These are phyloP conservation scores for Lipomyces lipofer DNA, from an alignment of 805 yeast species.

Conservation along the genomic window DNA sequence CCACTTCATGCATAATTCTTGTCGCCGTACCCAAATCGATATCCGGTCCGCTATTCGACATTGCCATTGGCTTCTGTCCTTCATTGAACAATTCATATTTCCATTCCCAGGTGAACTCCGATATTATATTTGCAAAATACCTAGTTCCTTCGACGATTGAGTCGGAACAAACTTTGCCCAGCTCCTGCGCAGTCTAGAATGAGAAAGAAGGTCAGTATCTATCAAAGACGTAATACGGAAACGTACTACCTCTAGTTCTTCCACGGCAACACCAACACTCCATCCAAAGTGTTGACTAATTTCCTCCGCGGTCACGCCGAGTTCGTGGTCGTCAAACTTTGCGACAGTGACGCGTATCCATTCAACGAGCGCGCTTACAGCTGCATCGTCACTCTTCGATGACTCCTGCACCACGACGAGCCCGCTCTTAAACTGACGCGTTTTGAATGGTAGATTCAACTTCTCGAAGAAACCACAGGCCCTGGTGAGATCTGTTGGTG, in stretches of 20 bases:
- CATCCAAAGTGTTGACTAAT: constrained; percentile 41
- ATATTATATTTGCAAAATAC: constrained; percentile 2
- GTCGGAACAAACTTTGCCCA: constrained; percentile 7
- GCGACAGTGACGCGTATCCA: constrained; percentile 31
- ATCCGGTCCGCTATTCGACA: no score
- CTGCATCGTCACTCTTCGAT: constrained; percentile 40
- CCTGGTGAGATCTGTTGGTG: constrained; percentile 64
- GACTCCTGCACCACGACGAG: constrained; percentile 45
- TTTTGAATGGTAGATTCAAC: constrained; percentile 57
- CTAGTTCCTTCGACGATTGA: constrained; percentile 6
- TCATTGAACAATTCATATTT: constrained; percentile 3
- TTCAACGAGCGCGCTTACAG: constrained; percentile 41
- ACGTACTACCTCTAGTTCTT: constrained; percentile 50
- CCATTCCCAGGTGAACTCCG: constrained; percentile 7
- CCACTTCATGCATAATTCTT: no score
- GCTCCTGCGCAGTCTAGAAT: constrained; percentile 6
- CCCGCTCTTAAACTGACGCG: constrained; percentile 45
- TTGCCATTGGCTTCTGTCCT: no score
- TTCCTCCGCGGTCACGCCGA: constrained; percentile 42
- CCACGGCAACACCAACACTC: constrained; percentile 65
- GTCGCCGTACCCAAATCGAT: no score
- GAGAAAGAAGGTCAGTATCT: not conserved
- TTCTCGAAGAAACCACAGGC: constrained; percentile 59
- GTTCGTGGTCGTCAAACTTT: constrained; percentile 40
- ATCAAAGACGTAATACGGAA: not conserved